phyloP scores from a whole-genome alignment of 129 eudicot genomes.

The Apium graveolens region DNA sequence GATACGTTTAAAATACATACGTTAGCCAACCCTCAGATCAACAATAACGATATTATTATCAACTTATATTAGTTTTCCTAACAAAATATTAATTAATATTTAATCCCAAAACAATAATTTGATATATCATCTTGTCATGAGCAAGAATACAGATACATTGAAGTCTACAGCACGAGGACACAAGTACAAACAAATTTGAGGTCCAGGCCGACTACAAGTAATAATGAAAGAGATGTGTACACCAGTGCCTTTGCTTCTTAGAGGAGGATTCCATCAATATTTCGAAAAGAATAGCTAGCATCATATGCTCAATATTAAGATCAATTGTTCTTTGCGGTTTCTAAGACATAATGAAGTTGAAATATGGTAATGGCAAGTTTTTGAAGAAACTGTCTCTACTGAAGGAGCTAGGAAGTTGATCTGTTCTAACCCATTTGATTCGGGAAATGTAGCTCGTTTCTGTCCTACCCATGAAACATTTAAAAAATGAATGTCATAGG shows the following conservation, averaged over 20 bases:
- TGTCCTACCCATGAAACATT: background rate
- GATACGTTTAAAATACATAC: too few species aligned
- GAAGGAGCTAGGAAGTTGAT: background rate
- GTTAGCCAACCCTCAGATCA: background rate
- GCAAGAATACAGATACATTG: background rate
- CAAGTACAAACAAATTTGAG: background rate
- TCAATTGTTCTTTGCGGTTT: background rate
- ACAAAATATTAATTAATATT: background rate
- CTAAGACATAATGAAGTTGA: background rate
- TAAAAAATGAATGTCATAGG: background rate
- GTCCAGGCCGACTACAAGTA: too few species aligned
- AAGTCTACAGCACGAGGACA: background rate
- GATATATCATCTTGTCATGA: background rate
- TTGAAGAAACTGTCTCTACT: background rate
- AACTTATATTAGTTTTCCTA: background rate
- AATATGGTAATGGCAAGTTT: background rate
- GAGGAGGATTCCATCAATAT: background rate
- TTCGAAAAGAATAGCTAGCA: background rate
- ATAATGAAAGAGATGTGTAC: background rate
- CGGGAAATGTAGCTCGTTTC: background rate
- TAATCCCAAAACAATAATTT: background rate
- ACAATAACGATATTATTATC: background rate
- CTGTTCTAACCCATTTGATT: background rate
- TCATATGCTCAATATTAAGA: background rate
- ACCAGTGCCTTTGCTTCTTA: background rate